Conservation (phyloP, 1,284 basidiomycete species). For the Moesziomyces parantarcticus region DNA sequence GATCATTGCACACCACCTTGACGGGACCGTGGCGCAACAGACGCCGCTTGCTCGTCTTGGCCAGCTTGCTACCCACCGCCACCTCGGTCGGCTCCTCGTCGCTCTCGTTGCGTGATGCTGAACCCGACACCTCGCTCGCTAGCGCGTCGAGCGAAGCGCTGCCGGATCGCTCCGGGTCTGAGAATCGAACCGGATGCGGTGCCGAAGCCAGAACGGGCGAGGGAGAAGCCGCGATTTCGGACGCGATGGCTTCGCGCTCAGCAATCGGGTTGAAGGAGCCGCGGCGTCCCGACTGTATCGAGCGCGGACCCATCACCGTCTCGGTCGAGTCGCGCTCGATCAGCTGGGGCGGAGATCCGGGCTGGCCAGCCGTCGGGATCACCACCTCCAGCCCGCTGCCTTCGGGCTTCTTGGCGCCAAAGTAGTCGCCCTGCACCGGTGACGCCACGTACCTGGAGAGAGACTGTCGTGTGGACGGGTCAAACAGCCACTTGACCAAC, state of each 20-base stretch:
- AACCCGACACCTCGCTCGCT: conserved; percentile 2
- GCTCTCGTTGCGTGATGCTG: conserved; percentile 20
- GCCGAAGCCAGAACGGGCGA: conserved; percentile 10
- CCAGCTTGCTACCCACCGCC: conserved; percentile 3
- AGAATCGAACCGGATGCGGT: conserved; percentile 6
- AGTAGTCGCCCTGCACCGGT: conserved; percentile 41
- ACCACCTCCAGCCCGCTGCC: conserved; percentile 27
- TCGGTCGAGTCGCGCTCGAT: conserved; percentile 50
- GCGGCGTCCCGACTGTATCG: conserved; percentile 41
- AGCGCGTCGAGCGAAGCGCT: conserved; percentile 5
- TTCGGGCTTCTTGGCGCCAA: conserved; percentile 29
- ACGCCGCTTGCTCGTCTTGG: conserved; percentile 37
- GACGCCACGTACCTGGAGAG: conserved; percentile 50
- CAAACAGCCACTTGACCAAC: conserved; percentile 60
- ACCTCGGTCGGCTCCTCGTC: conserved; percentile 19
- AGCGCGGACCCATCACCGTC: conserved; percentile 44
- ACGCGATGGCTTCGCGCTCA: conserved; percentile 36
- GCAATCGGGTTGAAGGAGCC: conserved; percentile 47
- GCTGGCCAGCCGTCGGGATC: conserved; percentile 16
- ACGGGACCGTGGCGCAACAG: conserved; percentile 33
- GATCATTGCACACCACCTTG: conserved; percentile 38
- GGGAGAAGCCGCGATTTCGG: conserved; percentile 23
- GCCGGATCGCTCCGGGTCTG: neutral
- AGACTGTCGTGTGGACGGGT: conserved; percentile 54
- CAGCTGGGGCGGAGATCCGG: conserved; percentile 30